Evolutionary conservation across 2,329 filamentous ascomycete species (phyloP), one percentile per base, ranked within the genome.

Genomic region (Dothidotthia symphoricarpi): DNA sequence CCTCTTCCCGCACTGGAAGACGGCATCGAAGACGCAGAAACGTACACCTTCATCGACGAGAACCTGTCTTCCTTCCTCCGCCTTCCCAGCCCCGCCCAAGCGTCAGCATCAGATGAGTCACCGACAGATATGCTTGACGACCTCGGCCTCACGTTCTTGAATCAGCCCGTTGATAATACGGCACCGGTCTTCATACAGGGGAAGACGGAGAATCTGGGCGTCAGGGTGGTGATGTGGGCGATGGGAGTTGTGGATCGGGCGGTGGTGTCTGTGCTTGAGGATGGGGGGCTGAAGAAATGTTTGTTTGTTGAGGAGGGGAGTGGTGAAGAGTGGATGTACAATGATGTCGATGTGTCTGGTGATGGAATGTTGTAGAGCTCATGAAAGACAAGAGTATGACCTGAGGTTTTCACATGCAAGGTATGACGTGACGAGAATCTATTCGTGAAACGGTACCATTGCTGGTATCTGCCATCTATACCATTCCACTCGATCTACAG

Each of bases 21-120:
- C 15, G 54, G 54, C 6, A 56, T 57, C 27, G 51, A 55, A 31
- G 54, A 57, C 19, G 49, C 37, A 1, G 53, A 53, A 1, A 57
- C 51, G 13, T 57, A 55, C 16, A 30, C 45, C 0, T 57, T 57
- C 12, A 15, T 59, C 8, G 53, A 58, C 34, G 45, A 50, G 17
- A 35, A 59, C 16, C 37, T 57, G 2, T 26, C 16, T n/a, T 53
- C 55, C 24, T 55, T 58, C 13, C 7, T 54, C n/a, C 15, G 6
- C 4, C 10, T 50, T 6, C 13, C 9, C 53, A 11, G 14, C 7
- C 4, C 10, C 49, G 6, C 24, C 47, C 2, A 33, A 25, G 15
- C 19, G 9, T 15, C 28, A 31, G 28, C 28, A 2, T 34, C 24
- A 2, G 29, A 31, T 10, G 22, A 16, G 9, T 34, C 39, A 4